Evolutionary conservation across 345 rosid genomes (phyloP).

Genomic region (Dovyalis caffra): DNA sequence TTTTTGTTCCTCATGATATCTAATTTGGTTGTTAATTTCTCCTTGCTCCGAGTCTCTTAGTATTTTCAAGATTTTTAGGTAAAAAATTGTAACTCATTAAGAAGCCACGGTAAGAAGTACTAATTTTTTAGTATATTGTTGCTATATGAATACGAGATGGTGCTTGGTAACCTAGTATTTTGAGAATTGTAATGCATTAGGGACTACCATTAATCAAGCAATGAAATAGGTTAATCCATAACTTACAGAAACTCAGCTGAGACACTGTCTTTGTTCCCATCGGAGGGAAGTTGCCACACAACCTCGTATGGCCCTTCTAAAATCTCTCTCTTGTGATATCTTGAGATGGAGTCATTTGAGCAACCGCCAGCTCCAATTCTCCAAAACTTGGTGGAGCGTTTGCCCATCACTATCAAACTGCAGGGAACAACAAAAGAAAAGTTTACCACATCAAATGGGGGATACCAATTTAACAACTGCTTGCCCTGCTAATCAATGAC

Average conservation of each 20-base stretch:
- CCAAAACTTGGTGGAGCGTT: conserved; percentile 38
- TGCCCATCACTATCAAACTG: conserved; percentile 63
- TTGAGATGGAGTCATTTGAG: conserved; percentile 28
- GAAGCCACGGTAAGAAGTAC: too few relatives aligned
- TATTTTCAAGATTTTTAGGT: too few relatives aligned
- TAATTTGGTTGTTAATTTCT: too few relatives aligned
- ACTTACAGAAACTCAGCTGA: conserved; percentile 80
- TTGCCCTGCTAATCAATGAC: background rate
- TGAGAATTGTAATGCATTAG: too few relatives aligned
- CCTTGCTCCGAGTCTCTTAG: too few relatives aligned
- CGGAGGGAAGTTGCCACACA: conserved; percentile 63
- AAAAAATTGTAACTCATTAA: too few relatives aligned
- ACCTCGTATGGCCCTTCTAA: conserved; percentile 56
- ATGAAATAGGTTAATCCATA: background rate
- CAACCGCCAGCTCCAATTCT: conserved; percentile 16
- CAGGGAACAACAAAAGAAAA: background rate
- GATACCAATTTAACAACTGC: too few relatives aligned
- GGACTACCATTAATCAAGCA: background rate
- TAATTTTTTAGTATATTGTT: too few relatives aligned
- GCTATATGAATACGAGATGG: too few relatives aligned
- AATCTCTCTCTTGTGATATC: conserved; percentile 58
- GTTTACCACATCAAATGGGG: too few relatives aligned
- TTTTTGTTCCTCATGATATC: too few relatives aligned
- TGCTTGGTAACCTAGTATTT: too few relatives aligned
- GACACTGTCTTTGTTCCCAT: conserved; percentile 56